phyloP scores from a whole-genome alignment of 2,329 filamentous ascomycete genomes.

The Zopfia rhizophila region DNA sequence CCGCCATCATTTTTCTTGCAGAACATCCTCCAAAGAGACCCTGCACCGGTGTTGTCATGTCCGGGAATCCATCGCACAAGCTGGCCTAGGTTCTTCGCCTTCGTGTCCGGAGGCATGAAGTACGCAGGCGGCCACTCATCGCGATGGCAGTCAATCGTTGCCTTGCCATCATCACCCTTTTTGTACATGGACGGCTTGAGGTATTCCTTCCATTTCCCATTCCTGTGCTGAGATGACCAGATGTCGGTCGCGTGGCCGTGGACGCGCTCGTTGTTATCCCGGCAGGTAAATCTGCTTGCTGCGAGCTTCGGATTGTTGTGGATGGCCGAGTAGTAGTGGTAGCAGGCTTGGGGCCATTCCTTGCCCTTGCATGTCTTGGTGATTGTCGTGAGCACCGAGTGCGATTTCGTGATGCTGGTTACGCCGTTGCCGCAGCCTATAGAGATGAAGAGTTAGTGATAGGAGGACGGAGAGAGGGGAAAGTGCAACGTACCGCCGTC shows the following conservation, averaged over 20 bases:
- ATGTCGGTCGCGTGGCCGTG: neutral
- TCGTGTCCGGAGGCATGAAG: too few species aligned
- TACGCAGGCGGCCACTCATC: conserved; percentile 12
- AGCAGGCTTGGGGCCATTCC: conserved; percentile 7
- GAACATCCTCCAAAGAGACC: conserved; percentile 2
- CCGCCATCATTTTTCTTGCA: conserved; percentile 8
- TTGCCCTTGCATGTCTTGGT: neutral
- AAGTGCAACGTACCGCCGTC: too few species aligned
- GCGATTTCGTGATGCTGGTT: conserved; percentile 7
- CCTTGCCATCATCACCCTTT: too few species aligned
- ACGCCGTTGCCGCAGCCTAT: too few species aligned
- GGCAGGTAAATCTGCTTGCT: conserved; percentile 4
- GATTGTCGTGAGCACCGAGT: conserved; percentile 3
- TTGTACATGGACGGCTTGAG: conserved; percentile 2
- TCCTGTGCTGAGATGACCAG: conserved; percentile 8
- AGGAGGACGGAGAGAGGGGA: too few species aligned
- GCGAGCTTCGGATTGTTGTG: conserved; percentile 1
- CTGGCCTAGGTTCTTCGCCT: neutral
- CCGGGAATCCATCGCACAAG: conserved; percentile 8
- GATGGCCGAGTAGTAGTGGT: conserved; percentile 16
- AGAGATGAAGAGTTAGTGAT: too few species aligned
- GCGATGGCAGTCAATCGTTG: conserved; percentile 1
- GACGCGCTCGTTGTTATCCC: conserved; percentile 1
- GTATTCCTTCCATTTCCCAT: conserved; percentile 4
- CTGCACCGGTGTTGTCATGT: neutral